A percentile compares a stretch with the other conserved stretches of the same genome.
These are phyloP conservation scores for Penicillium occitanis DNA, from an alignment of 2,329 filamentous ascomycete species.

Conservation along the genomic window DNA sequence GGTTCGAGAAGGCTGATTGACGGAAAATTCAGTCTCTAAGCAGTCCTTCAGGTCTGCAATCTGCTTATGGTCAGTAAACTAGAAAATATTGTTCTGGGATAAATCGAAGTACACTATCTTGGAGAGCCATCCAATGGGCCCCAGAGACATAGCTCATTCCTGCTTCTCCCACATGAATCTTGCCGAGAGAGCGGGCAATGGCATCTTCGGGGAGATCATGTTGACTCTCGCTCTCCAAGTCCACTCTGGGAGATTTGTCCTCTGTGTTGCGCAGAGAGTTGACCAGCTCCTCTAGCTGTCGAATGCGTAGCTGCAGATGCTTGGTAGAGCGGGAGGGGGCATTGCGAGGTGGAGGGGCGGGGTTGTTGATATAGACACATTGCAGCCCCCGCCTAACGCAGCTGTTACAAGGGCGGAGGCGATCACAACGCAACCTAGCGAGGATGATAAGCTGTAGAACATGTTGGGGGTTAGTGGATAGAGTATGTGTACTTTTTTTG, in stretches of 20 bases:
- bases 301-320: not conserved
- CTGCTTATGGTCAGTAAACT: not conserved
- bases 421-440: not conserved
- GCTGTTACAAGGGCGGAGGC: not conserved
- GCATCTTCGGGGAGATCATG: no score
- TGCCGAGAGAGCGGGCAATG: not conserved
- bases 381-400: not conserved
- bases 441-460: not conserved
- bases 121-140: not conserved
- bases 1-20: no score
- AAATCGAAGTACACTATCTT: not conserved
- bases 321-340: not conserved
- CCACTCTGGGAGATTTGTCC: no score
- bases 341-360: not conserved
- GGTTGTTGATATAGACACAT: not conserved
- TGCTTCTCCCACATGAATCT: not conserved
- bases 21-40: not conserved
- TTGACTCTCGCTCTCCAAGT: no score
- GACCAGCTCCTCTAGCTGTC: not conserved
- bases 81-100: not conserved
- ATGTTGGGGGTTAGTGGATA: no score
- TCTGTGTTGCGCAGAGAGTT: not conserved
- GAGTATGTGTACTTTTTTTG: not conserved
- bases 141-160: not conserved
- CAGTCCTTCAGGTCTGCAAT: not conserved